These are phyloP conservation scores for Bonnemaisonia californica DNA, from an alignment of 31 red algal genomes.

Conservation along the genomic window DNA sequence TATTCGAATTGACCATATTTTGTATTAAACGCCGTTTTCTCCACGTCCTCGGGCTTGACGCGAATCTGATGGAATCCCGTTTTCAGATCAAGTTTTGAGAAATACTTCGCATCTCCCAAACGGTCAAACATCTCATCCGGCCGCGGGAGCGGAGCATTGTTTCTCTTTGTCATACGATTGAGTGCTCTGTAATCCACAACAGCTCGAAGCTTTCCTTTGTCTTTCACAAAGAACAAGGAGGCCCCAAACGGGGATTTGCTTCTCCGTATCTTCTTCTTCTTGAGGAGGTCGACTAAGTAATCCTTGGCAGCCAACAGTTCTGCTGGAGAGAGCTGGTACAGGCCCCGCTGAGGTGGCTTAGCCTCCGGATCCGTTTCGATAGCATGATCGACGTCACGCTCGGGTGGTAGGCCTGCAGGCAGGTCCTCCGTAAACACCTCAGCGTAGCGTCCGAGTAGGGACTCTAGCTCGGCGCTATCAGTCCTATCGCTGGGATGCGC, in stretches of 20 bases:
- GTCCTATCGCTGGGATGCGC: background rate
- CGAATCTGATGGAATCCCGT: background rate
- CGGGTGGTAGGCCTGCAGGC: background rate
- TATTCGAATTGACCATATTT: slow-evolving; percentile 8
- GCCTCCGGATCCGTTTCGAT: background rate
- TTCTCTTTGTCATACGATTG: background rate
- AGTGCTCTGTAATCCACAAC: background rate
- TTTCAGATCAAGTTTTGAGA: background rate
- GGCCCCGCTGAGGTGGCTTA: background rate
- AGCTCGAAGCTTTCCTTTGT: background rate
- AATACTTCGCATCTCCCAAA: background rate
- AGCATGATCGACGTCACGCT: background rate
- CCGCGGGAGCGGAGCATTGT: background rate
- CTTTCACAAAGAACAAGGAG: background rate
- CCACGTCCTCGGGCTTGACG: background rate
- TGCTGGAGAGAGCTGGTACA: background rate
- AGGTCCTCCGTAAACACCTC: background rate
- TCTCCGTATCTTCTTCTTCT: background rate
- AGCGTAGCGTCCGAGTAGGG: background rate
- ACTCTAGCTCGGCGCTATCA: background rate
- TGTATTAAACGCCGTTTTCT: slow-evolving; percentile 8
- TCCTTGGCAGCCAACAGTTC: background rate
- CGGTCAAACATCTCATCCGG: background rate
- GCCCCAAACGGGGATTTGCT: background rate
- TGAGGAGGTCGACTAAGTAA: background rate